Conservation (phyloP, 495 filamentous ascomycete genomes). For the Neohortaea acidophila region DNA sequence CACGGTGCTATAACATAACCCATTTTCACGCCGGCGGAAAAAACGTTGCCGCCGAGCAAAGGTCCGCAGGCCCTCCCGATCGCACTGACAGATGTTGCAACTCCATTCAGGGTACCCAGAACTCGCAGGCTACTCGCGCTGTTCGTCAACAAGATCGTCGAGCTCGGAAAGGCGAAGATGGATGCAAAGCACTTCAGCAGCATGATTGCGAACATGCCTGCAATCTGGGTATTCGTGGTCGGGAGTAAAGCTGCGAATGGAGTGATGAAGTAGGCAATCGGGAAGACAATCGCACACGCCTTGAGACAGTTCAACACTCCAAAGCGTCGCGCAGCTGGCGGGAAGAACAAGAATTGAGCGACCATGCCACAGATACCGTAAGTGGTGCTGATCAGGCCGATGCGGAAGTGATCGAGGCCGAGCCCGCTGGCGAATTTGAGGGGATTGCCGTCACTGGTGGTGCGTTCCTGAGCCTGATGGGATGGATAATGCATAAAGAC, state of each 20-base stretch:
- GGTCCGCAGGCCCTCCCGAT: conserved; percentile 67
- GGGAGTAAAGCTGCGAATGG: conserved; percentile 51
- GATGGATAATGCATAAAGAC: conserved; percentile 65
- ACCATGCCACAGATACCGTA: conserved; percentile 58
- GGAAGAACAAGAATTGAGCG: conserved; percentile 69
- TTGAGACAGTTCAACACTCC: conserved; percentile 59
- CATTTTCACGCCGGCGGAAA: conserved; percentile 49
- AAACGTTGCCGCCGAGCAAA: conserved; percentile 29
- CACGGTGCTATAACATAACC: conserved; percentile 65
- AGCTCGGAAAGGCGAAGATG: conserved; percentile 76
- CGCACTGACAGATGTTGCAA: conserved; percentile 64
- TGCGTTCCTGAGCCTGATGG: conserved; percentile 10
- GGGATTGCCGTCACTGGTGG: conserved; percentile 46
- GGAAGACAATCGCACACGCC: conserved; percentile 43
- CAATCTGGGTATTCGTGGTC: conserved; percentile 23
- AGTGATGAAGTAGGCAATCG: conserved; percentile 54
- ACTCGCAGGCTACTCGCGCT: conserved; percentile 57
- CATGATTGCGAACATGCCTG: conserved; percentile 41
- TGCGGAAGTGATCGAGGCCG: conserved; percentile 40
- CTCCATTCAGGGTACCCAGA: conserved; percentile 78
- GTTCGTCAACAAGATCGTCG: conserved; percentile 82
- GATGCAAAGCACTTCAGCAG: conserved; percentile 51
- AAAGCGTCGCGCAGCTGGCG: conserved; percentile 46
- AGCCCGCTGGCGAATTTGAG: conserved; percentile 71
- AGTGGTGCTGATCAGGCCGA: conserved; percentile 61